Evolutionary conservation across 352 stramenopile genomes (phyloP), one percentile per base, ranked within the genome.

Genomic region (Phytophthora cajani): DNA sequence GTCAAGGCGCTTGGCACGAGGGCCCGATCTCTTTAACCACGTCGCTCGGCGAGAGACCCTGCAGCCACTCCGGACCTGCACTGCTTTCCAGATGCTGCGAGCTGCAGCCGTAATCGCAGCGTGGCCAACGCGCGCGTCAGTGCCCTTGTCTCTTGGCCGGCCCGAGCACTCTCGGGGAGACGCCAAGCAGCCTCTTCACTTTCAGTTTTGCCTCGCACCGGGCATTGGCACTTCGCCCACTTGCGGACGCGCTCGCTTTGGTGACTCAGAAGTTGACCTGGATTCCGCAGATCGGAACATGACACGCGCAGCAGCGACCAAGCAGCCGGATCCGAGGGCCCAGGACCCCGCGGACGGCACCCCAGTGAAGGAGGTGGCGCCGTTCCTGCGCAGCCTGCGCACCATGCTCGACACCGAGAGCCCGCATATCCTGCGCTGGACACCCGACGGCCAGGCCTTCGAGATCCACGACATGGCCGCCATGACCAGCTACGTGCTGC

Each of bases 401-500:
- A 51, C 50, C 44, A 91, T 91, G 80, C 69, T 91, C 1, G 80
- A 91, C 62, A 68, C 69, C 12, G 84, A 91, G 67, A 89, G 61
- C 38, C 69, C 82, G 32, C 59, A 64, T 25, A 80, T 90, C 33
- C 49, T 91, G 63, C 72, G 84, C 21, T 91, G 82, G 84, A 89
- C 81, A 19, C 55, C 69, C 50, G 80, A 93, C 62, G 80, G 78
- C 60, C 71, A 60, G 19, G 77, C 80, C 6, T 91, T 93, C 52
- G 79, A 91, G 59, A 92, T 93, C 63, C 74, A 87, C 61, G 82
- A 94, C 75, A 89, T 90, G 78, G 68, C 64, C 11, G 64, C 69
- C 50, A 88, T 98, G 60, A 92, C 93, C 69, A 64, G 74, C 46
- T 84, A 91, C 67, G 82, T 98, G 56, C 78, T 98, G 21, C 91